Conservation (phyloP, 1,284 basidiomycete genomes). For the Somion occarium region DNA sequence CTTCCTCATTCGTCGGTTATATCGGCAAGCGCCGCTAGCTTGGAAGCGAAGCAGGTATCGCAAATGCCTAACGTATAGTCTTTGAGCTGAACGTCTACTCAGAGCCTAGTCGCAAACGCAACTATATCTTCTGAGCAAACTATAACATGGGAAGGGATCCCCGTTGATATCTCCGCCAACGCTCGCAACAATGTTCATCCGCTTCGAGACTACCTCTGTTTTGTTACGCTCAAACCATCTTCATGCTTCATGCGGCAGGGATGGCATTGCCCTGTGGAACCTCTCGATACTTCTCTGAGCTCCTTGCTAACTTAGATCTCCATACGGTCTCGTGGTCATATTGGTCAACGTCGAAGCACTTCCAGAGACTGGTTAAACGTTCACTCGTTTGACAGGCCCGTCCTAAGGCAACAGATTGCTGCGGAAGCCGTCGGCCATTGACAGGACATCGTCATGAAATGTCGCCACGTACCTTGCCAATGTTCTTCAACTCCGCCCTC, state of each 20-base stretch:
- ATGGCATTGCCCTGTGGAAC: not conserved
- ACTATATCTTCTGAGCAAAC: too few relatives aligned
- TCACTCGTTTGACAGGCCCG: not conserved
- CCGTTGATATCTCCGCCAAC: not conserved
- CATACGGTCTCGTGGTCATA: not conserved
- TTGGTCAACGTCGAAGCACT: not conserved
- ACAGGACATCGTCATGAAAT: not conserved
- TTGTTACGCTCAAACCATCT: not conserved
- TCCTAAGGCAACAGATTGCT: not conserved
- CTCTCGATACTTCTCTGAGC: not conserved
- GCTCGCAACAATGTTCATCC: not conserved
- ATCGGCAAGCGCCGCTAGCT: constrained; percentile 2
- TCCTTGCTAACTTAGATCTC: not conserved
- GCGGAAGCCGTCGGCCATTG: not conserved
- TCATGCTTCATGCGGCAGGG: not conserved
- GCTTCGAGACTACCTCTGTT: constrained; percentile 1
- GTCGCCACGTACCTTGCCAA: not conserved
- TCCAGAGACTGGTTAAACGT: not conserved
- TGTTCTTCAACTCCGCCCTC: not conserved
- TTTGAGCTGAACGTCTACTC: too few relatives aligned
- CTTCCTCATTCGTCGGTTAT: constrained; percentile 6
- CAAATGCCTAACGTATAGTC: not conserved
- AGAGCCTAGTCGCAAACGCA: too few relatives aligned
- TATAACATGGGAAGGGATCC: not conserved
- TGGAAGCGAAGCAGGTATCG: not conserved